These are phyloP conservation scores for Mycosphaerella sp. DNA, from an alignment of 2,329 filamentous ascomycete genomes.

Conservation along the genomic window DNA sequence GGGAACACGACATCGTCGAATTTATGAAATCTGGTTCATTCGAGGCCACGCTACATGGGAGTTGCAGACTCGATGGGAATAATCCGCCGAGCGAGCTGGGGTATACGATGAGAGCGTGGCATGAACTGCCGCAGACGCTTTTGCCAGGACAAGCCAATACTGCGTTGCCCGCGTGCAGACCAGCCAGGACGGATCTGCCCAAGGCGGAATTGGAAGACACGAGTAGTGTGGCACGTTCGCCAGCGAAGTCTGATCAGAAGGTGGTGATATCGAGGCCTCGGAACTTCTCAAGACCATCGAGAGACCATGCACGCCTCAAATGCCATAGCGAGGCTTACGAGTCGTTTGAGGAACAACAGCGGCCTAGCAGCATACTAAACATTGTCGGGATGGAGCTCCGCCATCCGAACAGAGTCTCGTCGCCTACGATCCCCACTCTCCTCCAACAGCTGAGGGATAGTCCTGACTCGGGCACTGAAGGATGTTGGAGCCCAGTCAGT, in stretches of 20 bases:
- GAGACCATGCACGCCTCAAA: not conserved
- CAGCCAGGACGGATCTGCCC: not conserved
- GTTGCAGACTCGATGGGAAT: not conserved
- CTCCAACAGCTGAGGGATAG: not conserved
- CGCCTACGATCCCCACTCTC: slow-evolving; percentile 4
- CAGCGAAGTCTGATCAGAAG: not conserved
- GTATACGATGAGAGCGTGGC: slow-evolving; percentile 4
- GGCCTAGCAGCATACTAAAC: not conserved
- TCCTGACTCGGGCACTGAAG: not conserved
- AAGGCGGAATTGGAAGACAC: slow-evolving; percentile 3
- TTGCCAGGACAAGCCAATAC: slow-evolving; percentile 6
- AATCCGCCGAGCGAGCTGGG: slow-evolving; percentile 1
- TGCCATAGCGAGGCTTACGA: not conserved
- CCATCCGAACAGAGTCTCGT: slow-evolving; percentile 5
- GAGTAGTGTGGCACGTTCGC: slow-evolving; percentile 2
- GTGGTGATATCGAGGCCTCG: not conserved
- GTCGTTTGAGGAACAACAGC: not conserved
- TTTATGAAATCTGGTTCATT: slow-evolving; percentile 8
- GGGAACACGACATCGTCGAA: slow-evolving; percentile 4
- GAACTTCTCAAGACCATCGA: slow-evolving; percentile 1
- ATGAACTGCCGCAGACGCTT: slow-evolving; percentile 1
- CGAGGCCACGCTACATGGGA: not conserved
- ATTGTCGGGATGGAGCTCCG: not conserved
- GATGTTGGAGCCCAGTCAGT: slow-evolving; percentile 1
- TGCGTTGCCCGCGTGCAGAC: not conserved